Base-by-base conservation (phyloP, 495 filamentous ascomycete species). In the Penicillium waksmanii region DNA sequence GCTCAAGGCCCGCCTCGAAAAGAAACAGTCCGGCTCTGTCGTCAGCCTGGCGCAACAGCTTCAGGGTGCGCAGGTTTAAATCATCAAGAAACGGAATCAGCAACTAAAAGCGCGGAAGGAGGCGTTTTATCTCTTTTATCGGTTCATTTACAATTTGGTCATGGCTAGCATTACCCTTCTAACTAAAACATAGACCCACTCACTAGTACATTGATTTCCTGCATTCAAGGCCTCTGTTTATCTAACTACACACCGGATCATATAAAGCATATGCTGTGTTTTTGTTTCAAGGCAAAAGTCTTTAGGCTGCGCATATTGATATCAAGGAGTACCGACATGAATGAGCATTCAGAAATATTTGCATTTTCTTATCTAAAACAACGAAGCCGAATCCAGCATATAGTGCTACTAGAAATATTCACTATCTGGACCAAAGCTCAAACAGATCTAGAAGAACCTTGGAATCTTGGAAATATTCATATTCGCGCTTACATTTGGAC, bases 1-100 rank as follows among this genome's bases (percentile, higher is more conserved):
- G 73, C 78, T 95, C 48, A 72, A 76, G 58, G n/a, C 54, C 13
- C 68, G 71, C 15, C 65, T 75, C n/a, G 62, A 58, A 2, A 53
- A 61, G 61, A 74, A 72, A 59, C 61, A 61, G 31, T 48, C 52
- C 3, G 66, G 60, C 10, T 46, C 54, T 44, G 63, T 67, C 11
- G 43, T 56, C 10, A 63, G 34, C 40, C 48, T 74, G 49, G 58
- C 70, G 4, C 49, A 71, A 52, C 66, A 73, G 52, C 60, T 74
- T 21, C 61, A 68, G 53, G 58, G 59, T 9, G 44, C 58, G 19
- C 53, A 62, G 44, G 65, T 70, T 34, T 63, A 60, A 62, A 51
- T 33, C 49, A n/a, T 12, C 19, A 34, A 48, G 61, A 67, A 57
- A 44, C 27, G 25, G 46, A 60, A 57, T n/a, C 42, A 18, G 42